Conservation (phyloP, 495 filamentous ascomycete genomes). For the Aspergillus ostianus region DNA sequence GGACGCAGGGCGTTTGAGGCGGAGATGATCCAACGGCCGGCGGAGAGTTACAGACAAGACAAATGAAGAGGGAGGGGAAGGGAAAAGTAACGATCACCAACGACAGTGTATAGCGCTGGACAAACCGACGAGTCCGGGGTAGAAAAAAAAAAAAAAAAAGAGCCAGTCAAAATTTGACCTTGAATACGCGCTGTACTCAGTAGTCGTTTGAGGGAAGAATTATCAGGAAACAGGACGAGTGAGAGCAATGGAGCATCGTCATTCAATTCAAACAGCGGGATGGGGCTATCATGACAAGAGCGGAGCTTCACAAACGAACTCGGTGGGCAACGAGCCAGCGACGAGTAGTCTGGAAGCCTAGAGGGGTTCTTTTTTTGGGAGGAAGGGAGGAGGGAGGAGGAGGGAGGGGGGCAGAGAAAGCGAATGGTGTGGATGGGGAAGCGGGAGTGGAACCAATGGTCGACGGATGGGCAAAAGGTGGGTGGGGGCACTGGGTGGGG, state of each 20-base stretch:
- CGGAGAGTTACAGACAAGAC: constrained; percentile 3
- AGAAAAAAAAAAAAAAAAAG: neutral
- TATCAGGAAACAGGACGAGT: neutral
- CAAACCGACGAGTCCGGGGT: constrained; percentile 5
- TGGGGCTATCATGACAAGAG: constrained; percentile 13
- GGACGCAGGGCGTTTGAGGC: constrained; percentile 8
- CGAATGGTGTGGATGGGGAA: constrained; percentile 9
- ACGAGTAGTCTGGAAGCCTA: constrained; percentile 8
- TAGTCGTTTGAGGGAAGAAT: neutral
- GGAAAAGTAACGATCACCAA: neutral
- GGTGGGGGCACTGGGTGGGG: constrained; percentile 5
- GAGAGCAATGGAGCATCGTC: constrained; percentile 2
- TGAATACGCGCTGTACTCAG: neutral
- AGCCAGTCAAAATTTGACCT: neutral
- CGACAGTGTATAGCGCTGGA: neutral
- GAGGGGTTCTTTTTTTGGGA: constrained; percentile 17
- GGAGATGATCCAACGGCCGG: constrained; percentile 10
- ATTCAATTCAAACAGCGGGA: neutral
- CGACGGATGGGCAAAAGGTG: no score
- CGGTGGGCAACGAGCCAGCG: no score
- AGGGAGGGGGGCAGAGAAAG: constrained; percentile 2
- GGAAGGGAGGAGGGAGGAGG: constrained; percentile 15
- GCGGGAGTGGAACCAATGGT: constrained; percentile 24
- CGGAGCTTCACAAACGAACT: constrained; percentile 23
- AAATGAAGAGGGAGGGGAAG: neutral